phyloP scores from a whole-genome alignment of 495 filamentous ascomycete species.

The Zalerion maritima region DNA sequence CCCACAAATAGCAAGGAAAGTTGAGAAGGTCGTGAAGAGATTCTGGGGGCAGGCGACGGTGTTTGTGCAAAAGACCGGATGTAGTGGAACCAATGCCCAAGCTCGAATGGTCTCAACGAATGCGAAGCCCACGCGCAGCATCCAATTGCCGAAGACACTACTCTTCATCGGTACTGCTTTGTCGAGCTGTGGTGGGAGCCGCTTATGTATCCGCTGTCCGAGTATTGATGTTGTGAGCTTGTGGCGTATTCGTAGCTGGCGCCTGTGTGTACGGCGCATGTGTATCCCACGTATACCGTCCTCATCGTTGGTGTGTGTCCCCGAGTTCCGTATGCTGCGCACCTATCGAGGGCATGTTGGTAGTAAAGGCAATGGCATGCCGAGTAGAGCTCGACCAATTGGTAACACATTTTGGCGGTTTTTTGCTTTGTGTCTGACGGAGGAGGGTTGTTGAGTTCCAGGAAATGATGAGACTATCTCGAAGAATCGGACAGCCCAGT shows the following conservation, averaged over 20 bases:
- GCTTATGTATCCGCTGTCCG: conserved; percentile 39
- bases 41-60: conserved; percentile 23
- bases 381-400: conserved; percentile 60
- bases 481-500: no score
- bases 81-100: conserved; percentile 31
- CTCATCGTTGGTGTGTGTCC: conserved; percentile 61
- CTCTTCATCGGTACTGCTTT: conserved; percentile 32
- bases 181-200: conserved; percentile 28
- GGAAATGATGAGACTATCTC: no score
- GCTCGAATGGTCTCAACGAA: conserved; percentile 28
- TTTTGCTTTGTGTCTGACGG: conserved; percentile 3
- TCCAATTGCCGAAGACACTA: conserved; percentile 38
- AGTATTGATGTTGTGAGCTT: conserved; percentile 19
- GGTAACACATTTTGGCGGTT: conserved; percentile 48
- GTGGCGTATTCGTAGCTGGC: conserved; percentile 12
- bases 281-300: conserved; percentile 66
- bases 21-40: conserved; percentile 32
- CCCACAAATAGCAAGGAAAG: conserved; percentile 32
- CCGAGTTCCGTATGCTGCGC: conserved; percentile 50
- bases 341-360: conserved; percentile 63
- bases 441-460: no score
- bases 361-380: conserved; percentile 74
- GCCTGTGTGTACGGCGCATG: conserved; percentile 48
- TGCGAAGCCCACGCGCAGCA: conserved; percentile 29
- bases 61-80: conserved; percentile 35